These are phyloP conservation scores for Rhizopogon roseolus DNA, from an alignment of 768 basidiomycete species.

Conservation along the genomic window DNA sequence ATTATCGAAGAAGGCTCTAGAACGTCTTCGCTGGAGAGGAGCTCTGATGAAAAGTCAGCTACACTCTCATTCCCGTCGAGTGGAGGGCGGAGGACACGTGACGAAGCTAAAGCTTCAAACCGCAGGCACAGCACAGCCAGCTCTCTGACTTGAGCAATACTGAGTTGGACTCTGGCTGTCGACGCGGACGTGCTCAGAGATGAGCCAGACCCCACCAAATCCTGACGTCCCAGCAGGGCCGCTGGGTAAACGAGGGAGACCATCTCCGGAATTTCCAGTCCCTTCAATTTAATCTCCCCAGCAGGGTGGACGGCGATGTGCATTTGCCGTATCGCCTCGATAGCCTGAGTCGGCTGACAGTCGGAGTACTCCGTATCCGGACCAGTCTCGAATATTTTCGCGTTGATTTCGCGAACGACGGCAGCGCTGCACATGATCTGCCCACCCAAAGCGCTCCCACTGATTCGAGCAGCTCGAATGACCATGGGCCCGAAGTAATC, in stretches of 20 bases:
- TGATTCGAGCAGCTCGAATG: slow-evolving; percentile 87
- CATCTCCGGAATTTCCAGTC: slow-evolving; percentile 85
- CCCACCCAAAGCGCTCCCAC: slow-evolving; percentile 79
- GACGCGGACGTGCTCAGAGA: slow-evolving; percentile 7
- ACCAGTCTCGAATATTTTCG: slow-evolving; percentile 49
- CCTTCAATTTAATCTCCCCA: slow-evolving; percentile 92
- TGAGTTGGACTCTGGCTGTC: slow-evolving; percentile 52
- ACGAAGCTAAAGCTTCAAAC: slow-evolving; percentile 69
- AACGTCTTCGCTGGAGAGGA: slow-evolving; percentile 14
- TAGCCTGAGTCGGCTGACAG: slow-evolving; percentile 49
- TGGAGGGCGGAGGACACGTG: slow-evolving; percentile 50
- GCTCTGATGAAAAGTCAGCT: slow-evolving; percentile 10
- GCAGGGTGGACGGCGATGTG: slow-evolving; percentile 68
- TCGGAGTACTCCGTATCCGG: slow-evolving; percentile 58
- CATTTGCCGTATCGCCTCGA: slow-evolving; percentile 73
- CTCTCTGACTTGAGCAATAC: slow-evolving; percentile 68
- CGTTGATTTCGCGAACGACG: slow-evolving; percentile 74
- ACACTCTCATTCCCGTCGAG: slow-evolving; percentile 37
- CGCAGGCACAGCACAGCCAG: slow-evolving; percentile 72
- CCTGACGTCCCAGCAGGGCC: slow-evolving; percentile 66
- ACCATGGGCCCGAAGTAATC: slow-evolving; percentile 98
- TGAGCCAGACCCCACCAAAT: slow-evolving; percentile 37
- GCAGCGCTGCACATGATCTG: slow-evolving; percentile 92
- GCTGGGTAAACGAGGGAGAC: slow-evolving; percentile 82
- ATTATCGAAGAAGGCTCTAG: slow-evolving; percentile 34